Evolutionary conservation across 2,329 filamentous ascomycete species (phyloP).

Genomic region (Colletotrichum sp.): DNA sequence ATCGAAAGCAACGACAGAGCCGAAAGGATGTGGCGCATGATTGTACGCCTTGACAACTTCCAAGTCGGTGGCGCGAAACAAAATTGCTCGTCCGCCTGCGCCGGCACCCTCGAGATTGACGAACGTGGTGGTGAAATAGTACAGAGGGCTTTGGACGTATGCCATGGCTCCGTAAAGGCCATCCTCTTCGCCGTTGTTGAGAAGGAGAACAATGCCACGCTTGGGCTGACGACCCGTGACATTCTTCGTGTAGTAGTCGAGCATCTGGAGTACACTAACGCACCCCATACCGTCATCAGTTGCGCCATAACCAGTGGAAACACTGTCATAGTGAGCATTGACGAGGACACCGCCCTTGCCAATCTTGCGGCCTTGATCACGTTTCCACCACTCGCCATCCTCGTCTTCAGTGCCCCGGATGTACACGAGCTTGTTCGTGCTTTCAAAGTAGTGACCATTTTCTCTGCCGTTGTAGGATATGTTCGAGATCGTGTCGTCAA

Average conservation of each 20-base stretch:
- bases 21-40: slow-evolving; percentile 77
- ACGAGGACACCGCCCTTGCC: slow-evolving; percentile 82
- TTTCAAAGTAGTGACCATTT: slow-evolving; percentile 78
- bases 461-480: slow-evolving; percentile 66
- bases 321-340: slow-evolving; percentile 91
- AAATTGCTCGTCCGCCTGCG: slow-evolving; percentile 83
- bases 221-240: slow-evolving; percentile 68
- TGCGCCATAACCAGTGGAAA: slow-evolving; percentile 89
- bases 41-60: slow-evolving; percentile 84
- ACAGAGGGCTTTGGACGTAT: slow-evolving; percentile 82
- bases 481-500: slow-evolving; percentile 82
- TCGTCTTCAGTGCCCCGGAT: slow-evolving; percentile 82
- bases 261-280: slow-evolving; percentile 82
- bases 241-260: slow-evolving; percentile 81
- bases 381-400: slow-evolving; percentile 75
- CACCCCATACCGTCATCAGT: slow-evolving; percentile 95
- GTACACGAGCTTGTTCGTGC: slow-evolving; percentile 90
- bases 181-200: slow-evolving; percentile 98
- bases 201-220: slow-evolving; percentile 79
- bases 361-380: slow-evolving; percentile 48
- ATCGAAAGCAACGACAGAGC: slow-evolving; percentile 81
- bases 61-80: slow-evolving; percentile 88
- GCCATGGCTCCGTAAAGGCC: slow-evolving; percentile 86
- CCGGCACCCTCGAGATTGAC: slow-evolving; percentile 95
- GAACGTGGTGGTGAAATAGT: slow-evolving; percentile 83